A percentile compares a stretch with the other conserved stretches of the same genome.
These are phyloP conservation scores for Canna indica DNA, from an alignment of 176 grass and related monocot genomes.

Conservation along the genomic window DNA sequence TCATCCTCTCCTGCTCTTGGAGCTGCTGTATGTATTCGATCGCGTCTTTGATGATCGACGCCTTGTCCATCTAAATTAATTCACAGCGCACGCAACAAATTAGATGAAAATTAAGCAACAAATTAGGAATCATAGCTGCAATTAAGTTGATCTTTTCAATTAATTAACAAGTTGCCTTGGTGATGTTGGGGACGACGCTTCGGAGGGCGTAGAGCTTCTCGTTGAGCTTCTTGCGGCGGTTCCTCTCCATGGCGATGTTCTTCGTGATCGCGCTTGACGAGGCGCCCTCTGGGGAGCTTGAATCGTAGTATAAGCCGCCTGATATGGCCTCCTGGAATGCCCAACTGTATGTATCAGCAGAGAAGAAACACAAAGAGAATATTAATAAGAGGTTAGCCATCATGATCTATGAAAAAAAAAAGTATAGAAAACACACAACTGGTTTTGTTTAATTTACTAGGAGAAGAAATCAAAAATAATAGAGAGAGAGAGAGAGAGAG, in stretches of 20 bases:
- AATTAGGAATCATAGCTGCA: not conserved
- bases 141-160: not conserved
- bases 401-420: no score
- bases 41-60: conserved; percentile 20
- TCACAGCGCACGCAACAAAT: not conserved
- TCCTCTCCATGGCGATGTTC: conserved; percentile 22
- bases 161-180: not conserved
- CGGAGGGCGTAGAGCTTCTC: conserved; percentile 18
- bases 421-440: no score
- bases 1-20: conserved; percentile 18
- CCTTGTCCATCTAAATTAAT: conserved; percentile 27
- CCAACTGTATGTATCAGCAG: no score
- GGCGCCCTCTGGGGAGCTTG: conserved; percentile 2
- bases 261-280: not conserved
- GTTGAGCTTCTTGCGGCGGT: conserved; percentile 17
- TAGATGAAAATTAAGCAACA: not conserved
- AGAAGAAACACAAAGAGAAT: no score
- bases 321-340: conserved; percentile 4
- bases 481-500: no score
- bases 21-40: conserved; percentile 25
- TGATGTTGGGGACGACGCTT: conserved; percentile 22
- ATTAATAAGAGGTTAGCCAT: no score
- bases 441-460: no score
- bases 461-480: not conserved
- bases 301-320: conserved; percentile 13